Evolutionary conservation across 441 rosid genomes (phyloP).

Genomic region (Erodium trifolium): DNA sequence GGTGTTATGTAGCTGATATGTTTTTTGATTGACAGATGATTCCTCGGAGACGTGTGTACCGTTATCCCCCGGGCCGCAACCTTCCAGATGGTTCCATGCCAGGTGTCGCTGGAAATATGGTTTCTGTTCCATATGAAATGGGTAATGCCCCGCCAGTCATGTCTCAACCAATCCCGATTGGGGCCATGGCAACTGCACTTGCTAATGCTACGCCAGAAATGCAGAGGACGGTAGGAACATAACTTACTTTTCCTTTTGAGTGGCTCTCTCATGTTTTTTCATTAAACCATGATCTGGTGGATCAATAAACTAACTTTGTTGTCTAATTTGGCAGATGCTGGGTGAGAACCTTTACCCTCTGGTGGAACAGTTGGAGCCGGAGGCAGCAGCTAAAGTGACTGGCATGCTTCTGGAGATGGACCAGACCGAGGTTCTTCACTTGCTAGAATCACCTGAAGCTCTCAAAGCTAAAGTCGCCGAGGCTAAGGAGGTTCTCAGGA

Average conservation of each 20-base stretch:
- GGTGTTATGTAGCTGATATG: not conserved
- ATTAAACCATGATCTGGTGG: too few species aligned
- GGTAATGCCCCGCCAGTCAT: conserved; percentile 33
- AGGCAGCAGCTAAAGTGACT: conserved; percentile 76
- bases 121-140: conserved; percentile 40
- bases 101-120: conserved; percentile 40
- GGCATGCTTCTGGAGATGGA: conserved; percentile 97
- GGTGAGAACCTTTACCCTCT: conserved; percentile 87
- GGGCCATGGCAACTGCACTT: conserved; percentile 70
- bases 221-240: conserved; percentile 59
- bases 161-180: conserved; percentile 53
- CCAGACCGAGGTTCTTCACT: conserved; percentile 74
- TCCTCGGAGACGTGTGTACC: conserved; percentile 67
- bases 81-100: conserved; percentile 41
- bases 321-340: conserved; percentile 44
- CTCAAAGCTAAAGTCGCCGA: conserved; percentile 72
- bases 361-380: conserved; percentile 77
- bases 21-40: conserved; percentile 35
- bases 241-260: conserved; percentile 7
- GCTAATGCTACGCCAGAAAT: conserved; percentile 75
- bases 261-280: not conserved
- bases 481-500: conserved; percentile 89
- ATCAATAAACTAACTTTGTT: not conserved
- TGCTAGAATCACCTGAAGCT: conserved; percentile 24
- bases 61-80: conserved; percentile 51